Evolutionary conservation across 2,329 filamentous ascomycete species (phyloP).

Genomic region (Herpomyces periplanetae): DNA sequence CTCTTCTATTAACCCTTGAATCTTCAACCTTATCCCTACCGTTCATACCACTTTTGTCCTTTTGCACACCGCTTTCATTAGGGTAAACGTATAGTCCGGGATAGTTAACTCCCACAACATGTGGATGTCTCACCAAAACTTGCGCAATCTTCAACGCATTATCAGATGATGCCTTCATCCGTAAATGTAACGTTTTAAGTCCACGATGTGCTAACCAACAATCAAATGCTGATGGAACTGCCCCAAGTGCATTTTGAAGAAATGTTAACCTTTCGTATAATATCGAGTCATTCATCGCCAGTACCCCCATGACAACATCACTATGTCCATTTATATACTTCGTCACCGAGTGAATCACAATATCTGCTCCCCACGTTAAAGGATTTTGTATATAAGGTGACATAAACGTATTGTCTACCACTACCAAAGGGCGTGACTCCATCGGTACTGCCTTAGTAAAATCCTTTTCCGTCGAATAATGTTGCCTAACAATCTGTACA

Average conservation of each 20-base stretch:
- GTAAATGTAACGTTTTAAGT: slow-evolving; percentile 77
- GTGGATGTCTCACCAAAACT: slow-evolving; percentile 33
- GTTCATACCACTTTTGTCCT: too few species aligned
- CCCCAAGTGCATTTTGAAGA: slow-evolving; percentile 86
- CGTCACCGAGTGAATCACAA: slow-evolving; percentile 82
- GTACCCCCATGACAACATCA: slow-evolving; percentile 88
- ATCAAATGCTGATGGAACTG: slow-evolving; percentile 76
- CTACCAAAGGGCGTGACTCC: slow-evolving; percentile 71
- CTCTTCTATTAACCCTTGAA: too few species aligned
- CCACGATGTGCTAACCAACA: slow-evolving; percentile 91
- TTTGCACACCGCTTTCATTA: too few species aligned
- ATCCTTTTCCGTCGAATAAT: too few species aligned
- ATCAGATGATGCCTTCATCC: slow-evolving; percentile 39
- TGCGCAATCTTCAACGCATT: slow-evolving; percentile 43
- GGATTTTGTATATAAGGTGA: slow-evolving; percentile 90
- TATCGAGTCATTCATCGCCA: slow-evolving; percentile 58
- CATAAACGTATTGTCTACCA: slow-evolving; percentile 98
- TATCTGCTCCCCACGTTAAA: slow-evolving; percentile 69
- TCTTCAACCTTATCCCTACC: too few species aligned
- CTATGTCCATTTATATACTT: slow-evolving; percentile 97
- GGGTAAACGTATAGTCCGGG: slow-evolving; percentile 59
- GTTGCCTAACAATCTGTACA: slow-evolving; percentile 38
- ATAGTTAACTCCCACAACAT: slow-evolving; percentile 76
- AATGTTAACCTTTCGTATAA: slow-evolving; percentile 42
- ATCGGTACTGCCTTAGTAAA: too few species aligned